Base-by-base conservation (phyloP, 169 alveolate species). In the Fabrea salina region DNA sequence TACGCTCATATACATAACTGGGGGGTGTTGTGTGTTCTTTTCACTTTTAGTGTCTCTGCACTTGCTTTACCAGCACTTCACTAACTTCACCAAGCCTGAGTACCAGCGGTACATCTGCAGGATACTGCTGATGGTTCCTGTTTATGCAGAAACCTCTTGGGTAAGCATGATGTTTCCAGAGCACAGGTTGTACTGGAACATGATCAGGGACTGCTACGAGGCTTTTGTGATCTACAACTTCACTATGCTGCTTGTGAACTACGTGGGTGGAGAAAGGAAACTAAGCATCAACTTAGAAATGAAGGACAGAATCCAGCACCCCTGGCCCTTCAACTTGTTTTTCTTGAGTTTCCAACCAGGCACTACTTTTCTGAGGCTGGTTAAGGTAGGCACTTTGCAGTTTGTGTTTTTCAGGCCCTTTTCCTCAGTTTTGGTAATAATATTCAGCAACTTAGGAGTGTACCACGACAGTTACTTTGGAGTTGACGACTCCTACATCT, bases 161-260 rank as follows among this genome's bases (percentile, higher is more conserved):
- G 71, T 79, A 11, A 40, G 80, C 7, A 43, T 80, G 27, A 53
- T 75, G 49, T 49, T 51, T 35, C 84, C 87, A 0, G 41, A 44
- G 54, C 50, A 75, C 27, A 64, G 53, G 5, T 79, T 72, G 4
- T 4, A 54, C 22, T 75, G 51, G n/a, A 79, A 64, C 33, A 68
- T 86, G 3, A 32, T 80, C 37, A 71, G 88, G 35, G 91, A 85
- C 75, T 32, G 76, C 16, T 85, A 85, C 43, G 91, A 85, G 37
- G 91, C 87, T 8, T 85, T 80, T 50, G 86, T 85, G n/a, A 66
- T 85, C 0, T 85, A 85, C 75, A 72, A 47, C 41, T 85, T 85
- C 59, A 75, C 83, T 71, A 43, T 80, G 70, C 72, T 85, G 30
- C 59, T 85, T 0, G 70, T 85, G 8, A 49, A 85, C 33, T 85